Percentiles rank a stretch among this genome's conserved stretches.
Evolutionary conservation across 192 early-diverging fungal genomes (phyloP).

Genomic region (Umbelopsis ramanniana): DNA sequence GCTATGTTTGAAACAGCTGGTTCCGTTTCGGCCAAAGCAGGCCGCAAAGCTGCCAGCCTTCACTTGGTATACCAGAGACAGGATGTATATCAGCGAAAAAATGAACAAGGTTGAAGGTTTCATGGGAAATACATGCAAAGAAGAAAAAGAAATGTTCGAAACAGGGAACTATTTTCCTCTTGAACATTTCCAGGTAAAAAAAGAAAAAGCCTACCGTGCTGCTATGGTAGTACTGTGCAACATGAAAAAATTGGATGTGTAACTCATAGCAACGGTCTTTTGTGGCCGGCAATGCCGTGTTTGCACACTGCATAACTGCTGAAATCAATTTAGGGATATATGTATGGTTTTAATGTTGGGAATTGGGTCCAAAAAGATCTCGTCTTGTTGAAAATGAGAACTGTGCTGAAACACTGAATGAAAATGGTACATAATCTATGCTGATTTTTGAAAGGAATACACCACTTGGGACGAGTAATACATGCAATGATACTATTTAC

Average conservation of each 20-base stretch:
- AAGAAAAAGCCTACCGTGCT: no score
- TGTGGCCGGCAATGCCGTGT: no score
- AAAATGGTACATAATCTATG: slow-evolving; percentile 8
- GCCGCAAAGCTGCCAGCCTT: slow-evolving; percentile 2
- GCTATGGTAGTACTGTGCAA: no score
- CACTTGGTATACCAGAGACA: not conserved
- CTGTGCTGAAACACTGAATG: not conserved
- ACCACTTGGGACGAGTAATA: not conserved
- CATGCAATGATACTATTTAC: slow-evolving; percentile 8
- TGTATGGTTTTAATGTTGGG: no score
- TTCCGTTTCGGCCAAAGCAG: slow-evolving; percentile 10
- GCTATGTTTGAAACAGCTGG: slow-evolving; percentile 7
- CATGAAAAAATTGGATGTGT: no score
- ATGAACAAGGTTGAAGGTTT: not conserved
- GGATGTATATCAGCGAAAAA: not conserved
- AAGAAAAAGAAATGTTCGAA: not conserved
- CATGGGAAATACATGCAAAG: not conserved
- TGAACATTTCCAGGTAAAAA: no score
- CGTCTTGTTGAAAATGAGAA: no score
- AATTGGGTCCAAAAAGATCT: no score
- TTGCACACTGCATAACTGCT: no score
- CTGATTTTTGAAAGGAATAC: not conserved
- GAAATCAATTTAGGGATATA: no score
- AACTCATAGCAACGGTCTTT: no score
- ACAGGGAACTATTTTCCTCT: not conserved